Percentiles rank a stretch among this genome's conserved stretches.
Conservation (phyloP, 2,329 filamentous ascomycete species). For the Botrytis byssoidea region DNA sequence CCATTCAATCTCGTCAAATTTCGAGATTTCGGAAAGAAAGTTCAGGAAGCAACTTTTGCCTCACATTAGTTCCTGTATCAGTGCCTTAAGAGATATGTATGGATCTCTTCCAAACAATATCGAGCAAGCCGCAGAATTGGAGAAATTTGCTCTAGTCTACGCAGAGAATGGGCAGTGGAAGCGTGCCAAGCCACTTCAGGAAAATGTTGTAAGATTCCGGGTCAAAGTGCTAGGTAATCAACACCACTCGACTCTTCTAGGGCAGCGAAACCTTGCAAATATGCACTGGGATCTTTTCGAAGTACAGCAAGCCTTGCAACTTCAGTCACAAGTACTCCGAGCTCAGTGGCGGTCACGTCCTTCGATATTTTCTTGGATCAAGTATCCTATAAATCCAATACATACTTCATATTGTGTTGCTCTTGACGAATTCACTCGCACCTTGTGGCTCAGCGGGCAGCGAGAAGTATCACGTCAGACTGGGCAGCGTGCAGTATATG, state of each 20-base stretch:
- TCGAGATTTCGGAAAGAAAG: constrained; percentile 22
- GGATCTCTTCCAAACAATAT: constrained; percentile 22
- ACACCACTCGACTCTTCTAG: too few species aligned
- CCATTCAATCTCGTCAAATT: constrained; percentile 20
- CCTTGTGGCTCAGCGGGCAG: background rate
- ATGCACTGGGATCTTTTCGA: constrained; percentile 23
- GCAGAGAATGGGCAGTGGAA: constrained; percentile 36
- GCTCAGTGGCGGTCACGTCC: constrained; percentile 4
- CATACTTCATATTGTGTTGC: background rate
- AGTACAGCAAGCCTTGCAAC: constrained; percentile 1
- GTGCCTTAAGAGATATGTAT: constrained; percentile 5
- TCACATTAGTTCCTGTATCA: constrained; percentile 20
- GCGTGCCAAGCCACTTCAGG: constrained; percentile 29
- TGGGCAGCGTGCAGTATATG: background rate
- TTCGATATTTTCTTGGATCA: background rate
- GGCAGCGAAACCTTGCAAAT: constrained; percentile 14
- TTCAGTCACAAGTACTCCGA: constrained; percentile 16
- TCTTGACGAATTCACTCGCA: background rate
- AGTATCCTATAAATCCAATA: background rate
- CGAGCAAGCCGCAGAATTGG: constrained; percentile 27
- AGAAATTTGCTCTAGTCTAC: constrained; percentile 35
- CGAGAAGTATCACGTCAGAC: background rate
- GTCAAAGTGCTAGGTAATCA: constrained; percentile 16
- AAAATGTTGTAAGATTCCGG: constrained; percentile 20
- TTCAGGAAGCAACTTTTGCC: constrained; percentile 32